Evolutionary conservation across 352 stramenopile species (phyloP), one percentile per base, ranked within the genome.

Genomic region (Pythium insidiosum): DNA sequence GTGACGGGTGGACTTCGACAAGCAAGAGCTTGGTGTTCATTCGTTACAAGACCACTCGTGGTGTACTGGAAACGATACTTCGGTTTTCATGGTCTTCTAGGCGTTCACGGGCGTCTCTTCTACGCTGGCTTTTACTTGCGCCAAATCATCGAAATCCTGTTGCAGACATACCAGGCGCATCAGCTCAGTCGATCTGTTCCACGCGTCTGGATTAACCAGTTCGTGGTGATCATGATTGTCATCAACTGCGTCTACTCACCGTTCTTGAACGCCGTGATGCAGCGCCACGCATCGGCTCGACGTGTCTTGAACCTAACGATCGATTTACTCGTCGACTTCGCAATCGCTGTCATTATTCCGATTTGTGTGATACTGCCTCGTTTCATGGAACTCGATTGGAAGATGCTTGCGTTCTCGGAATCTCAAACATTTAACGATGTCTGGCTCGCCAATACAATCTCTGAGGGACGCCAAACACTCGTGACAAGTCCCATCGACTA

Each of bases 121-220:
- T 41, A 56, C 33, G 21, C 31, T 16, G 26, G 28, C 7, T 46
- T 55, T n/a, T 47, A 44, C 33, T 15, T 26, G 10, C 43, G 43
- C 3, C 34, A 56, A 25, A 15, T 39, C 10, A 25, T 46, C 7
- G 41, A 50, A n/a, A 45, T 56, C 25, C 20, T 47, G 5, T 12
- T 50, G 21, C 49, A 56, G 20, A 56, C 49, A 6, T 56, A 53
- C 23, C 50, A 58, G n/a, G 43, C 42, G 13, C 47, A 45, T 28
- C 16, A 43, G 24, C 18, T 58, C 21, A 58, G 50, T 13, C 21
- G 24, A 2, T 49, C 29, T 3, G 23, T 58, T 16, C 21, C 42
- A 2, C 19, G 16, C 3, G 9, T 7, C 16, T 30, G n/a, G 21
- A 53, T 58, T 22, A 58, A 58, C 24, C 41, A n/a, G 6, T 22